phyloP scores from a whole-genome alignment of 345 rosid genomes.

The Populus euphratica region DNA sequence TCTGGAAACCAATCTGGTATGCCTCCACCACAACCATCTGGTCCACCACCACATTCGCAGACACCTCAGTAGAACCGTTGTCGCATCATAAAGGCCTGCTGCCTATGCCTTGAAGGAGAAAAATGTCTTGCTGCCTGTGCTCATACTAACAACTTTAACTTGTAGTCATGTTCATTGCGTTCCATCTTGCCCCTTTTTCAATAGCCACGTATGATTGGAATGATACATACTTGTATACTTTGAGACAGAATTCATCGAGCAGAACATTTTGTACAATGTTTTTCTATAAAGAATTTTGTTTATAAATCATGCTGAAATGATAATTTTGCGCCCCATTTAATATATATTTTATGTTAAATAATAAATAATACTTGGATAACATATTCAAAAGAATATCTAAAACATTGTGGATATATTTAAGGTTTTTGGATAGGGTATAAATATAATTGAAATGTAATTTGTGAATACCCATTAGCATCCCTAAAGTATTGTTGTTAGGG shows the following conservation, averaged over 20 bases:
- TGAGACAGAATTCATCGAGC: background rate
- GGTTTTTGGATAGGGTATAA: too few species aligned
- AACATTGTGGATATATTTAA: too few species aligned
- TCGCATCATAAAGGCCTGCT: background rate
- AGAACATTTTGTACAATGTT: background rate
- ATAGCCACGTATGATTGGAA: background rate
- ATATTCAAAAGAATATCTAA: too few species aligned
- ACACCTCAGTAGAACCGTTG: constrained; percentile 28
- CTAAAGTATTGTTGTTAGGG: too few species aligned
- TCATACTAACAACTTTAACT: background rate
- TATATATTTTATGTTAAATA: too few species aligned
- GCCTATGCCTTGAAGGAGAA: background rate
- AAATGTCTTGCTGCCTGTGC: background rate
- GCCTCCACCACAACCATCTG: constrained; percentile 49
- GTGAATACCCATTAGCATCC: too few species aligned
- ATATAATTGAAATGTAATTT: too few species aligned
- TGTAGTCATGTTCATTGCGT: background rate
- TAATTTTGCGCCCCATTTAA: too few species aligned
- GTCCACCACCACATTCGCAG: constrained; percentile 59
- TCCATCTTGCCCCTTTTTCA: background rate
- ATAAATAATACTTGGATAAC: too few species aligned
- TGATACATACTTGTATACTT: background rate
- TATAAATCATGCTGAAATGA: too few species aligned
- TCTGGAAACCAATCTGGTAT: constrained; percentile 54
- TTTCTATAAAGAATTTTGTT: too few species aligned